Base-by-base conservation (phyloP, 305 asterid genomes). In the Fraxinus paxiana region DNA sequence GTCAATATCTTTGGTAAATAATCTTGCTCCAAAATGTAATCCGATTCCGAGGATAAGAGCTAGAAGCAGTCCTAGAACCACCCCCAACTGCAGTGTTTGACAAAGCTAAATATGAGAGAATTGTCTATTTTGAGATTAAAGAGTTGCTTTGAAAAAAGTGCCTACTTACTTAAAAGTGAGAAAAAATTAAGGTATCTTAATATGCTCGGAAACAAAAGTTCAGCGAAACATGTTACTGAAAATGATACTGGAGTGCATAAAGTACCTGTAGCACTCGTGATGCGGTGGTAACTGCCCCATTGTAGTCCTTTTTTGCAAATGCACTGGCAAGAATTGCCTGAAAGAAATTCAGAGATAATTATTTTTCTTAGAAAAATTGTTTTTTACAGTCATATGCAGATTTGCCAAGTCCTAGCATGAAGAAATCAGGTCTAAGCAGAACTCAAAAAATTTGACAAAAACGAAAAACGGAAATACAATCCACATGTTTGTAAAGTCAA, bases 281-380 rank as follows among this genome's bases (percentile, higher is more conserved):
- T 5, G 91, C 94, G 8, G 96, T 89, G 74, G 87, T 87, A 56
- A 83, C 35, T 30, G 92, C 92, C 75, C 87, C 65, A 15, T 12
- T 37, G 74, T 90, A 88, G 84, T 93, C 96, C 17, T 92, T 86
- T 63, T 84, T 88, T 15, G 97, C 94, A 82, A 93, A 93, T 28
- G 97, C 96, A 85, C 92, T 87, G 6, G 97, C 96, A 78, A 93
- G 91, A 77, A 93, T 90, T 30, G 98, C 94, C 97, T 90, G 86
- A 41, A 34, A 72, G 35, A 24, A 77, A 48, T 17, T 65, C 15
- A 26, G 70, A 26, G 73, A 26, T 6, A 63, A 0, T 26, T 3
- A 65, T 65, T 65, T 63, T 65, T 26, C 18, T 10, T 1, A 22
- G 22, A 61, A 24, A 2, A 20, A 2, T 7, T 7, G 71, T 24